Conservation (phyloP, 202 grass and related monocot species). For the Cymbopogon flexuosus region DNA sequence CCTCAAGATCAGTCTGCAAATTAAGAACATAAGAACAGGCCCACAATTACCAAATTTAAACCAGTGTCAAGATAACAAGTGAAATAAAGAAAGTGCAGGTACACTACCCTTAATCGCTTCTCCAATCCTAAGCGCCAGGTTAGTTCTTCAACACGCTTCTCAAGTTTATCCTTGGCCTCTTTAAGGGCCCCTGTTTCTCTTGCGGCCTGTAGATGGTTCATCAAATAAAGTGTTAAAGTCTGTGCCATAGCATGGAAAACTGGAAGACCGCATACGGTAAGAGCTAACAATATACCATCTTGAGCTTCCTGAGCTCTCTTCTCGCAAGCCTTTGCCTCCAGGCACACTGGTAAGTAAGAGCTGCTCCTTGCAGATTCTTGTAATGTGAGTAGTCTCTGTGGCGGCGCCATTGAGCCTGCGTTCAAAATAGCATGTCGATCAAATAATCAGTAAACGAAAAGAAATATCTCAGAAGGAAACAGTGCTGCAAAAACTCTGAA, state of each 20-base stretch:
- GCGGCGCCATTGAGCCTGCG: slow-evolving; percentile 81
- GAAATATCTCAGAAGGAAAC: neutral
- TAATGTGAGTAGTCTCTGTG: slow-evolving; percentile 76
- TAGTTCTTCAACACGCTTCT: slow-evolving; percentile 97
- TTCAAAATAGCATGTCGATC: slow-evolving; percentile 34
- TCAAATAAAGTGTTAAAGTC: slow-evolving; percentile 22
- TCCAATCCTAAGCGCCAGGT: slow-evolving; percentile 85
- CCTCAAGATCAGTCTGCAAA: slow-evolving; percentile 84
- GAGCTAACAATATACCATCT: slow-evolving; percentile 60
- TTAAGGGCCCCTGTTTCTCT: slow-evolving; percentile 98
- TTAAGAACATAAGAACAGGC: slow-evolving; percentile 32
- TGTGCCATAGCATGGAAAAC: slow-evolving; percentile 17
- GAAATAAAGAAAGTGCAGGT: slow-evolving; percentile 35
- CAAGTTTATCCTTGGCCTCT: slow-evolving; percentile 99
- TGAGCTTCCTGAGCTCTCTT: slow-evolving; percentile 86
- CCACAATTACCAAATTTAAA: slow-evolving; percentile 24
- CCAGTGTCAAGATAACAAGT: neutral
- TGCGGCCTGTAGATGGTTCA: slow-evolving; percentile 60
- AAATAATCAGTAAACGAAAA: slow-evolving; percentile 1
- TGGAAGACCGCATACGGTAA: slow-evolving; percentile 23
- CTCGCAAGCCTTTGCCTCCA: slow-evolving; percentile 97
- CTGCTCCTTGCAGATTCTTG: slow-evolving; percentile 65
- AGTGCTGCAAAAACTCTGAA: neutral
- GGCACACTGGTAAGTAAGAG: slow-evolving; percentile 91
- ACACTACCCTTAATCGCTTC: slow-evolving; percentile 93